Conservation (phyloP, 2,329 filamentous ascomycete species). For the Fusarium udum region DNA sequence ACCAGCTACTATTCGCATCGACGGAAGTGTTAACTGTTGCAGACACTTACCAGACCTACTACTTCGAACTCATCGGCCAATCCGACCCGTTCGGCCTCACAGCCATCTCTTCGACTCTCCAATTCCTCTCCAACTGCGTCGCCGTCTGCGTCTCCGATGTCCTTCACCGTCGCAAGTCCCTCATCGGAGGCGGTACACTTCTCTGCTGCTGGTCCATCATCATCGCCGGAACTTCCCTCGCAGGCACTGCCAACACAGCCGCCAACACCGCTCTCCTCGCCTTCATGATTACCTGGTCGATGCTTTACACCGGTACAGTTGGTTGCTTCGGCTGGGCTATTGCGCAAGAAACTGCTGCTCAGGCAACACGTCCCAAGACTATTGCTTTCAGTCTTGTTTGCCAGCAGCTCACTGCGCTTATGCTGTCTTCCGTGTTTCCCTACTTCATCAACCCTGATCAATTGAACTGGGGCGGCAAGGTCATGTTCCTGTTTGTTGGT, state of each 20-base stretch:
- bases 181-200: conserved; percentile 41
- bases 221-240: conserved; percentile 40
- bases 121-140: conserved; percentile 43
- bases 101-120: conserved; percentile 43
- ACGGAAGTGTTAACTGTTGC: background rate
- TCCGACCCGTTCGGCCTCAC: conserved; percentile 43
- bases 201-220: conserved; percentile 43
- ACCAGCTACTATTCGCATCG: accelerated
- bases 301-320: conserved; percentile 44
- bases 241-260: conserved; percentile 27
- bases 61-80: conserved; percentile 46
- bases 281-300: conserved; percentile 46
- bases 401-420: conserved; percentile 48
- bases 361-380: conserved; percentile 44
- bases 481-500: conserved; percentile 51
- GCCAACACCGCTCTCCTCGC: conserved; percentile 42
- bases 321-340: conserved; percentile 46
- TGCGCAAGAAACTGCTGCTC: conserved; percentile 43
- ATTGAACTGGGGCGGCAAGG: conserved; percentile 50
- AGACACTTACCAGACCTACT: conserved; percentile 46
- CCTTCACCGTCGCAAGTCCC: conserved; percentile 40
- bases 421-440: conserved; percentile 49
- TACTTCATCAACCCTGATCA: conserved; percentile 52
- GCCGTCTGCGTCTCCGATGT: conserved; percentile 40
- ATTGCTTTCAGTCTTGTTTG: conserved; percentile 44